These are phyloP conservation scores for Alternaria dauci DNA, from an alignment of 2,329 filamentous ascomycete genomes.

Conservation along the genomic window DNA sequence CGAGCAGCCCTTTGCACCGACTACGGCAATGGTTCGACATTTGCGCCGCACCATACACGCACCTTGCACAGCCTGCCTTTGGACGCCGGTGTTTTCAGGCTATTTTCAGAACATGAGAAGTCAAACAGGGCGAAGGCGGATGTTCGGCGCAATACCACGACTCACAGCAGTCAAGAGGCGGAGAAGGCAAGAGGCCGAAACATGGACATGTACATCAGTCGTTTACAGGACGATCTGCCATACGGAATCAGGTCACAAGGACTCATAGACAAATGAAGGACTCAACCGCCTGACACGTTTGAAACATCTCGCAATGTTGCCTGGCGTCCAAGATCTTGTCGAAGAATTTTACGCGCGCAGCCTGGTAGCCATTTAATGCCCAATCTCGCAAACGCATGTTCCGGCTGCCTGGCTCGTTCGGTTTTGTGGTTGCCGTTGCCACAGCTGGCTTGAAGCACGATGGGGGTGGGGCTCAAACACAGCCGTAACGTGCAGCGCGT, in stretches of 20 bases:
- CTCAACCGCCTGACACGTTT: slow-evolving; percentile 18
- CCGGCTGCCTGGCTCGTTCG: slow-evolving; percentile 19
- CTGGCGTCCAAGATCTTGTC: slow-evolving; percentile 13
- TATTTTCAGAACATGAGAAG: neutral
- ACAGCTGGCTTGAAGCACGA: slow-evolving; percentile 31
- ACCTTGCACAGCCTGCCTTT: neutral
- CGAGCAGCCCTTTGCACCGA: neutral
- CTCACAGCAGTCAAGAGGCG: neutral
- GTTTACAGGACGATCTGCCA: neutral
- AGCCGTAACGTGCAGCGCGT: slow-evolving; percentile 47
- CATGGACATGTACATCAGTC: slow-evolving; percentile 8
- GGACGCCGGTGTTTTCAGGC: neutral
- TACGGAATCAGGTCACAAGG: neutral
- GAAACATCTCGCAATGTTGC: slow-evolving; percentile 15
- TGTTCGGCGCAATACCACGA: neutral
- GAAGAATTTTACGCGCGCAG: neutral
- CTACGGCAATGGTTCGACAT: neutral
- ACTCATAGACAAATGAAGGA: slow-evolving; percentile 16
- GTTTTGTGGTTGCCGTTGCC: slow-evolving; percentile 14
- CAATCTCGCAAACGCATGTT: slow-evolving; percentile 37
- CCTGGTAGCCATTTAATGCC: slow-evolving; percentile 5
- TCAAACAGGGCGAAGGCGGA: neutral
- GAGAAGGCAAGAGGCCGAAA: slow-evolving; percentile 1
- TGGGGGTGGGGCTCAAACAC: slow-evolving; percentile 41
- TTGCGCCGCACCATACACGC: neutral